phyloP scores from a whole-genome alignment of 495 filamentous ascomycete genomes.

The Tuber umbilicatum region DNA sequence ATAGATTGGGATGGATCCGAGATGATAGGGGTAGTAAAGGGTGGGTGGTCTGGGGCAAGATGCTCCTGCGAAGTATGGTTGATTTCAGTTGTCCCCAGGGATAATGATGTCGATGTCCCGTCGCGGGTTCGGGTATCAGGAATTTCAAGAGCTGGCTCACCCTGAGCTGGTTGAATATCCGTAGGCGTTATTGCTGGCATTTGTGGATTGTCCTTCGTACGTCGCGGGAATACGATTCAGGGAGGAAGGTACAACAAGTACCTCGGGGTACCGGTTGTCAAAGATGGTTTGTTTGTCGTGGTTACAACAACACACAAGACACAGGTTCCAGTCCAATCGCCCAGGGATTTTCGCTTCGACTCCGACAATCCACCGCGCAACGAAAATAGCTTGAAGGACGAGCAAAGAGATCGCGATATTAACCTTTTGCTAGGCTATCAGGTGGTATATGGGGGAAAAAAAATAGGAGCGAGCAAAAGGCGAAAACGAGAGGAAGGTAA shows the following conservation, averaged over 20 bases:
- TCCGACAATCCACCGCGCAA: neutral
- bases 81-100: neutral
- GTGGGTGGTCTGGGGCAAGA: neutral
- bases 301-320: neutral
- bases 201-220: neutral
- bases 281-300: neutral
- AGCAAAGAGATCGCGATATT: neutral
- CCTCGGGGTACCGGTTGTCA: neutral
- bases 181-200: neutral
- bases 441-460: neutral
- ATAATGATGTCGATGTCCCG: neutral
- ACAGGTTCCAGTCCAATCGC: neutral
- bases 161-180: slow-evolving; percentile 5
- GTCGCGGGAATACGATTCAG: neutral
- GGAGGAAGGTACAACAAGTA: neutral
- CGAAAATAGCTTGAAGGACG: neutral
- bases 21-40: neutral
- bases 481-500: neutral
- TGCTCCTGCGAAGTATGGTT: neutral
- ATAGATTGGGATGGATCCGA: neutral
- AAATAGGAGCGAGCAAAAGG: neutral
- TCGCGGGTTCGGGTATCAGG: neutral
- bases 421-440: neutral
- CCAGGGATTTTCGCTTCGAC: slow-evolving; percentile 1
- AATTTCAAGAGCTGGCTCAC: neutral